Evolutionary conservation across 306 rosid genomes (phyloP).

Genomic region (Hylodesmum podocarpum): DNA sequence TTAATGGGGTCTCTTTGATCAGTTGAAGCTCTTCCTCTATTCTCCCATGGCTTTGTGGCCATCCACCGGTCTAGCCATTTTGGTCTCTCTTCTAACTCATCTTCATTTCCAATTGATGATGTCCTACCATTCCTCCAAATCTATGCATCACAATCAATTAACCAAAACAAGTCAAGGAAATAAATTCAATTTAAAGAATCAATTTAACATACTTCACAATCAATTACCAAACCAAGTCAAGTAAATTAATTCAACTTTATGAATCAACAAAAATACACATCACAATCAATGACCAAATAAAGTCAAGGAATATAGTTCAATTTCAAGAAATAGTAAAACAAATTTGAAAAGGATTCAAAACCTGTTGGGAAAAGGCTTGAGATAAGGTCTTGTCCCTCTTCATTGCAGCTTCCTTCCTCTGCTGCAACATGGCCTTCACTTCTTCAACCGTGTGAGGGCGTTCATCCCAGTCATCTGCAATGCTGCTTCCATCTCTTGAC

Average conservation of each 20-base stretch:
- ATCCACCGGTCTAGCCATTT: conserved; percentile 84
- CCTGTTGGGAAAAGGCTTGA: conserved; percentile 90
- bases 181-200: background rate
- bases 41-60: conserved; percentile 89
- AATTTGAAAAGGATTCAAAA: conserved; percentile 21
- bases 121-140: conserved; percentile 63
- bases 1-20: conserved; percentile 84
- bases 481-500: conserved; percentile 88
- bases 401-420: conserved; percentile 74
- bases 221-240: background rate
- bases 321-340: background rate
- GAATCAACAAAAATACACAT: background rate
- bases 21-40: conserved; percentile 77
- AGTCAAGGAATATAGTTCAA: conserved; percentile 10
- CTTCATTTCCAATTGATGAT: conserved; percentile 86
- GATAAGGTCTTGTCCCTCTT: conserved; percentile 76
- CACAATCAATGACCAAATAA: conserved; percentile 5
- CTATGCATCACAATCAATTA: conserved; percentile 40
- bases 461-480: conserved; percentile 92
- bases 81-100: conserved; percentile 72
- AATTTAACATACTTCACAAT: background rate
- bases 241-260: background rate
- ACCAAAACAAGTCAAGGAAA: conserved; percentile 1
- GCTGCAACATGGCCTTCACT: conserved; percentile 92
- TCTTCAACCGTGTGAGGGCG: conserved; percentile 85